Base-by-base conservation (phyloP, 2,329 filamentous ascomycete genomes). In the Thyridium curvatum region DNA sequence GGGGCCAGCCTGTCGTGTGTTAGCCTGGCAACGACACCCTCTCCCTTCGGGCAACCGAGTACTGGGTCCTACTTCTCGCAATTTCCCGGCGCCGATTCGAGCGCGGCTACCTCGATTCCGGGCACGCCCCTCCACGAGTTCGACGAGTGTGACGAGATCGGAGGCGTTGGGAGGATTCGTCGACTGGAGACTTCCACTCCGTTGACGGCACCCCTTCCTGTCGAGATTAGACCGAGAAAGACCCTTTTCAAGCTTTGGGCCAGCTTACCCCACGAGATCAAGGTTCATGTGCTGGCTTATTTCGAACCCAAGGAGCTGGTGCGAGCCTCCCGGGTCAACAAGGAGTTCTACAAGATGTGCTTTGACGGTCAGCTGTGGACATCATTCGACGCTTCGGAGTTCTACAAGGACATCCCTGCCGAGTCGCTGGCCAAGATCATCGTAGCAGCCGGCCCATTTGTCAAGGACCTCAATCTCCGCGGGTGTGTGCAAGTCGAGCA, bases 361-460 rank as follows among this genome's bases (percentile, higher is more conserved):
- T 95, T 91, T 52, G 91, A 98, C 58, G 93, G 93, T 2, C 93
- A 98, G 63, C 66, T 97, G 13, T 98, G 93, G 93, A 82, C 80
- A 4, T 79, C 75, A 32, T 74, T 97, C 35, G 89, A 97, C 58
- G 80, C 86, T 2, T 83, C 88, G 8, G 81, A 86, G 36, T 97
- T 91, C 60, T 96, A 97, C 56, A 77, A 76, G 46, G 78, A 89
- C 38, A 97, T 97, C 47, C 84, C 91, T 0, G 86, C 85, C 16
- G 81, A 86, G 46, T 86, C 86, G 1, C 66, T 98, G 35, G 79
- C 89, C 40, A 88, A 84, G 53, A 89, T 97, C 45, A 89, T 97
- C 53, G 78, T 81, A 1, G 74, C 81, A 4, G 88, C 89, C 2
- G 93, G 91, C 0, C 87, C 91, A 0, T 98, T 97, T 52, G 80